Conservation (phyloP, 148 eudicot species). For the Agrostemma githago region DNA sequence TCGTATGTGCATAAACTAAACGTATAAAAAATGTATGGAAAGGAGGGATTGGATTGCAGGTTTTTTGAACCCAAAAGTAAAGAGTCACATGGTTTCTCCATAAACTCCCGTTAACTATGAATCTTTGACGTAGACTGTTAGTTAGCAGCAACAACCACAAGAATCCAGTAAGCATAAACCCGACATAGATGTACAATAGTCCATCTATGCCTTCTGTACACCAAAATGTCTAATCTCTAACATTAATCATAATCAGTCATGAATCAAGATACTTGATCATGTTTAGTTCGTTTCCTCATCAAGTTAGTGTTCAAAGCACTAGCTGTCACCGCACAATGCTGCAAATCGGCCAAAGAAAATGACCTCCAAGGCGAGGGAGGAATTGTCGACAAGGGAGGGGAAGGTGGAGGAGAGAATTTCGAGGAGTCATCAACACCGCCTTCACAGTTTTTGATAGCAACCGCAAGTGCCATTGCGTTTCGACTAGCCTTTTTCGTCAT, state of each 20-base stretch:
- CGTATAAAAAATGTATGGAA: no score
- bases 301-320: not conserved
- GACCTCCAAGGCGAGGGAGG: slow-evolving; percentile 10
- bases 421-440: not conserved
- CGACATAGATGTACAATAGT: not conserved
- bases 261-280: not conserved
- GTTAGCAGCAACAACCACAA: not conserved
- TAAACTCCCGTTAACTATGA: not conserved
- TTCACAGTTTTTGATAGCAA: slow-evolving; percentile 32
- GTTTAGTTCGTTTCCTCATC: slow-evolving; percentile 8
- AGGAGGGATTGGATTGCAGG: no score
- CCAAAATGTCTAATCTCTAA: not conserved
- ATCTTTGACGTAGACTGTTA: not conserved
- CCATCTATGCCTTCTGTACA: not conserved
- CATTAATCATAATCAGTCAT: not conserved
- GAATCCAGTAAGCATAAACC: not conserved
- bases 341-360: not conserved
- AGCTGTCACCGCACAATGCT: slow-evolving; percentile 1
- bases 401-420: not conserved
- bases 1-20: no score
- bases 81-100: not conserved
- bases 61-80: no score
- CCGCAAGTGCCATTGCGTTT: slow-evolving; percentile 44
- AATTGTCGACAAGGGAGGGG: slow-evolving; percentile 6
- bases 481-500: slow-evolving; percentile 42